Evolutionary conservation across 75 land plant species (phyloP).

Genomic region (Sequoia sempervirens): DNA sequence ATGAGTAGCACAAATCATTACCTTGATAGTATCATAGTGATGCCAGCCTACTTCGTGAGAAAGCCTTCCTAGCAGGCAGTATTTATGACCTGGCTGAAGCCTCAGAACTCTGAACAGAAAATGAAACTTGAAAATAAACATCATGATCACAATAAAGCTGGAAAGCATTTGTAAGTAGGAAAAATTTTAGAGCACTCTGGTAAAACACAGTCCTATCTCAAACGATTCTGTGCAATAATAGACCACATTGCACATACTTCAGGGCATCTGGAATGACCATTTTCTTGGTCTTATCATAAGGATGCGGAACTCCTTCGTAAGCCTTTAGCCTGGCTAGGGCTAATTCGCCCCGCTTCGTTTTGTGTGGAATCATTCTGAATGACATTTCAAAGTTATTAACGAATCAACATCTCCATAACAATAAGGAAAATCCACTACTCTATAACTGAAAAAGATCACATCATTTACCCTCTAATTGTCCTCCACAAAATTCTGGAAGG

Average conservation of each 20-base stretch:
- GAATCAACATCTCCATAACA: background rate
- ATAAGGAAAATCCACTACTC: background rate
- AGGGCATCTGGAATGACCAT: conserved; percentile 79
- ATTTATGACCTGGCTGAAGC: conserved; percentile 71
- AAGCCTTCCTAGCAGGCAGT: conserved; percentile 58
- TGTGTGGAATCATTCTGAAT: conserved; percentile 80
- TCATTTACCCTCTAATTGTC: conserved; percentile 52
- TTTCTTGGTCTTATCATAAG: conserved; percentile 64
- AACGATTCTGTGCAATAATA: background rate
- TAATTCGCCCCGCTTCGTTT: conserved; percentile 77
- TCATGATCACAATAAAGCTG: background rate
- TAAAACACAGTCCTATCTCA: background rate
- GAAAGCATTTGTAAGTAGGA: background rate
- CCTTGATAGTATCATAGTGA: conserved; percentile 70
- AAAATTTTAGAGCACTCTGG: background rate
- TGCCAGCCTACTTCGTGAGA: conserved; percentile 80
- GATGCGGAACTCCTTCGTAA: conserved; percentile 64
- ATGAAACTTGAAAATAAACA: background rate
- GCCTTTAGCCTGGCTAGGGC: conserved; percentile 68
- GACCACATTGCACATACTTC: conserved; percentile 30
- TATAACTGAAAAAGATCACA: background rate
- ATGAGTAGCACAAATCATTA: conserved; percentile 7
- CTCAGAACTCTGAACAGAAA: conserved; percentile 57
- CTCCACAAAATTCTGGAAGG: conserved; percentile 69
- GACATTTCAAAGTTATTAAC: background rate